Evolutionary conservation across 495 filamentous ascomycete species (phyloP).

Genomic region (Aspergillus avenaceus): DNA sequence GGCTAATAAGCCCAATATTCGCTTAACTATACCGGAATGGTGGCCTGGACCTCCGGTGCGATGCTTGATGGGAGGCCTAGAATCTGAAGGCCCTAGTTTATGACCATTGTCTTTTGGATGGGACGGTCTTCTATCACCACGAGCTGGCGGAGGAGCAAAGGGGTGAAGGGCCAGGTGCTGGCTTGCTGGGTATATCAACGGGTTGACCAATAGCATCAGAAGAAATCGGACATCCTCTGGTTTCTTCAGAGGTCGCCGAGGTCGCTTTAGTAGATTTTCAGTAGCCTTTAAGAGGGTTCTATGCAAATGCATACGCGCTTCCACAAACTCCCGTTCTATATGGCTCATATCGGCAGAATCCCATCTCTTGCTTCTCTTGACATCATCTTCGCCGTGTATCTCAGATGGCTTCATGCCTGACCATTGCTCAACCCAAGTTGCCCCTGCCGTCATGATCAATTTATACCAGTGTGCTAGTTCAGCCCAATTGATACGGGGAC

Average conservation of each 20-base stretch:
- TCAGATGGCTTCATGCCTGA: conserved; percentile 34
- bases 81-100: conserved; percentile 17
- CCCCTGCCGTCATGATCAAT: conserved; percentile 61
- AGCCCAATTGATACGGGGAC: conserved; percentile 73
- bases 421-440: conserved; percentile 51
- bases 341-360: conserved; percentile 32
- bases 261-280: conserved; percentile 82
- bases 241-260: conserved; percentile 63
- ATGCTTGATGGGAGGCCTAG: conserved; percentile 12
- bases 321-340: conserved; percentile 57
- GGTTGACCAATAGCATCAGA: conserved; percentile 81
- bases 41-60: conserved; percentile 43
- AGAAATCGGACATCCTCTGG: conserved; percentile 76
- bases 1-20: conserved; percentile 75
- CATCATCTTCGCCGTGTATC: conserved; percentile 23
- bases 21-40: conserved; percentile 83
- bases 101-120: conserved; percentile 17
- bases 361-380: conserved; percentile 23
- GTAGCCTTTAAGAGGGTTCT: conserved; percentile 73
- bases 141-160: conserved; percentile 1
- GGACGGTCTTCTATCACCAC: conserved; percentile 27
- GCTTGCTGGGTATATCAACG: conserved; percentile 55
- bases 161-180: conserved; percentile 14
- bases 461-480: conserved; percentile 73
- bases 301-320: conserved; percentile 65